A percentile compares a stretch with the other conserved stretches of the same genome.
phyloP scores from a whole-genome alignment of 179 eudicot genomes.

The Drosera spatulata region DNA sequence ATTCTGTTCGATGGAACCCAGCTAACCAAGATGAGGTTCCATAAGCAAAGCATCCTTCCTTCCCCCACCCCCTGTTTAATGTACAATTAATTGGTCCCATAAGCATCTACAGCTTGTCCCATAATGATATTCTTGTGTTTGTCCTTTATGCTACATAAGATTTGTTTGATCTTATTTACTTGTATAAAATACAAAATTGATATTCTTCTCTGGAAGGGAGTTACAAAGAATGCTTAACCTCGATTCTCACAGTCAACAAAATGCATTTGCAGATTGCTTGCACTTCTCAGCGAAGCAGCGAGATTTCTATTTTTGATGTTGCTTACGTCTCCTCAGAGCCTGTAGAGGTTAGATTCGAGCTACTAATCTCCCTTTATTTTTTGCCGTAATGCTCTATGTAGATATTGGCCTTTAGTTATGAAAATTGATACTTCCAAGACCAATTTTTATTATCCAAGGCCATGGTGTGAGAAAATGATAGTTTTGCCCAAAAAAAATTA shows the following conservation, averaged over 20 bases:
- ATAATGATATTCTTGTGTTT: too few relatives aligned
- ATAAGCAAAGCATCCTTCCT: background rate
- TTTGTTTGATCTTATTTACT: too few relatives aligned
- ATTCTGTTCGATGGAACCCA: slow-evolving; percentile 77
- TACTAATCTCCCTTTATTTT: slow-evolving; percentile 2
- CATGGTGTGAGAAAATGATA: too few relatives aligned
- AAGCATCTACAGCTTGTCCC: too few relatives aligned
- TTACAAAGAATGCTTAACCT: background rate
- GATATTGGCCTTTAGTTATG: background rate
- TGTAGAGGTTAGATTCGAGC: slow-evolving; percentile 42
- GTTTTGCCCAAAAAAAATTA: too few relatives aligned
- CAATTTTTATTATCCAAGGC: too few relatives aligned
- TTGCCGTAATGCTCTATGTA: background rate
- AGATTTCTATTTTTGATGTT: slow-evolving; percentile 63
- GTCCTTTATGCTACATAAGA: too few relatives aligned
- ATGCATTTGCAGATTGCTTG: slow-evolving; percentile 65
- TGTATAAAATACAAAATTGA: too few relatives aligned
- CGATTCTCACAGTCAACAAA: slow-evolving; percentile 2
- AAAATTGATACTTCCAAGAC: too few relatives aligned
- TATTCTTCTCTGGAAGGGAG: too few relatives aligned
- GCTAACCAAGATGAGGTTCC: slow-evolving; percentile 84
- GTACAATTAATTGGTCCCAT: background rate
- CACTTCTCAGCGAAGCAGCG: slow-evolving; percentile 49
- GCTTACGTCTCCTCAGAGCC: slow-evolving; percentile 72
- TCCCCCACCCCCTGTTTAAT: background rate